Evolutionary conservation across 2,329 filamentous ascomycete genomes (phyloP).

Genomic region (Aspergillus eucalypticola): DNA sequence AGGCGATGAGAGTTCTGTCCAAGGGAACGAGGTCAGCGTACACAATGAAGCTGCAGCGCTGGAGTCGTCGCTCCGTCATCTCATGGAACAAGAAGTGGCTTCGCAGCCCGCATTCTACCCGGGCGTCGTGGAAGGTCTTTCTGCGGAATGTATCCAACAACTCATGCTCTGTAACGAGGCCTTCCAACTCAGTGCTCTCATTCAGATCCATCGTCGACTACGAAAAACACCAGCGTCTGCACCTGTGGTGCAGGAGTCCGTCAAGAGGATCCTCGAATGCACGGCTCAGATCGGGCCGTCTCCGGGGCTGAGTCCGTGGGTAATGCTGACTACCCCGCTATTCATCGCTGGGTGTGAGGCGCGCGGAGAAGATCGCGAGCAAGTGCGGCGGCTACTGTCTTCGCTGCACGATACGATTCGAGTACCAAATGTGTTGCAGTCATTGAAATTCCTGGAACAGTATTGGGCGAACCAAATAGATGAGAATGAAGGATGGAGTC

Average conservation of each 20-base stretch:
- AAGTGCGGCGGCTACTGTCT: slow-evolving; percentile 34
- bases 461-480: slow-evolving; percentile 37
- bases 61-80: slow-evolving; percentile 34
- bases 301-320: slow-evolving; percentile 43
- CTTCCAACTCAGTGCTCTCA: slow-evolving; percentile 46
- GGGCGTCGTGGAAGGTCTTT: slow-evolving; percentile 35
- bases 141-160: slow-evolving; percentile 35
- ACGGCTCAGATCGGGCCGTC: slow-evolving; percentile 41
- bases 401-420: slow-evolving; percentile 42
- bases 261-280: slow-evolving; percentile 42
- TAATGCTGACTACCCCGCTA: slow-evolving; percentile 45
- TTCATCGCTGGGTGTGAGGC: slow-evolving; percentile 48
- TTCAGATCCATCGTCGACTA: slow-evolving; percentile 44
- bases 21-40: slow-evolving; percentile 23
- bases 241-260: slow-evolving; percentile 36
- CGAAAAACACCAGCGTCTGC: slow-evolving; percentile 34
- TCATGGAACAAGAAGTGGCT: slow-evolving; percentile 36
- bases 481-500: slow-evolving; percentile 42
- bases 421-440: slow-evolving; percentile 45
- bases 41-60: slow-evolving; percentile 34
- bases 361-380: slow-evolving; percentile 37
- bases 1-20: slow-evolving; percentile 15
- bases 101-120: slow-evolving; percentile 38
- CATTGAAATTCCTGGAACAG: slow-evolving; percentile 43
- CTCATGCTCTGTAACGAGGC: slow-evolving; percentile 45